Conservation (phyloP, 2,329 filamentous ascomycete genomes). For the Colletotrichum navitas region DNA sequence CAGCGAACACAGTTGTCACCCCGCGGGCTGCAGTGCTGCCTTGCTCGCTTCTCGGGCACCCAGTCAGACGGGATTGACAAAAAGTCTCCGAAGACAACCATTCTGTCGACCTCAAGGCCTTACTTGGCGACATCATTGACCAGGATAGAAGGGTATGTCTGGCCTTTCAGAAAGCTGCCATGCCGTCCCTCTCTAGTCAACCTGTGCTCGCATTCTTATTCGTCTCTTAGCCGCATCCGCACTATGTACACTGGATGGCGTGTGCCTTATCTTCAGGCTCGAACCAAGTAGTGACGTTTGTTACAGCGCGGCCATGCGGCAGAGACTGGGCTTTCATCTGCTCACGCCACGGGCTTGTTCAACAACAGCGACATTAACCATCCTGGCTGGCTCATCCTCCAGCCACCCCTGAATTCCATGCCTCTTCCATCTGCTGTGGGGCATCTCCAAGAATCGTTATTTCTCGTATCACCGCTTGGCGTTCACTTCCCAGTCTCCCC, state of each 20-base stretch:
- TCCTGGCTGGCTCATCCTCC: background rate
- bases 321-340: conserved; percentile 13
- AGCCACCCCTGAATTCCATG: conserved; percentile 10
- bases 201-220: conserved; percentile 21
- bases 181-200: conserved; percentile 16
- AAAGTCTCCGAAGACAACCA: conserved; percentile 7
- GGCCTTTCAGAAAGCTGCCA: conserved; percentile 17
- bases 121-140: conserved; percentile 23
- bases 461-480: conserved; percentile 43
- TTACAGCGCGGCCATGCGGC: conserved; percentile 14
- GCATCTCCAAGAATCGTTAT: conserved; percentile 32
- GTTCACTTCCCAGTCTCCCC: conserved; percentile 15
- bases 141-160: conserved; percentile 23
- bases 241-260: conserved; percentile 25
- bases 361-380: background rate
- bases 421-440: conserved; percentile 22
- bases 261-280: conserved; percentile 4
- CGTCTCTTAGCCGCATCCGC: conserved; percentile 28
- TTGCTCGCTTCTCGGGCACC: conserved; percentile 6
- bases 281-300: background rate
- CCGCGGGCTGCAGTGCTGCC: conserved; percentile 35
- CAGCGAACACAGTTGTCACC: conserved; percentile 22
- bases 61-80: conserved; percentile 16
- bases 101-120: conserved; percentile 21
- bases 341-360: conserved; percentile 20